These are phyloP conservation scores for Paraconiothyrium sp. DNA, from an alignment of 2,329 filamentous ascomycete genomes.

Conservation along the genomic window DNA sequence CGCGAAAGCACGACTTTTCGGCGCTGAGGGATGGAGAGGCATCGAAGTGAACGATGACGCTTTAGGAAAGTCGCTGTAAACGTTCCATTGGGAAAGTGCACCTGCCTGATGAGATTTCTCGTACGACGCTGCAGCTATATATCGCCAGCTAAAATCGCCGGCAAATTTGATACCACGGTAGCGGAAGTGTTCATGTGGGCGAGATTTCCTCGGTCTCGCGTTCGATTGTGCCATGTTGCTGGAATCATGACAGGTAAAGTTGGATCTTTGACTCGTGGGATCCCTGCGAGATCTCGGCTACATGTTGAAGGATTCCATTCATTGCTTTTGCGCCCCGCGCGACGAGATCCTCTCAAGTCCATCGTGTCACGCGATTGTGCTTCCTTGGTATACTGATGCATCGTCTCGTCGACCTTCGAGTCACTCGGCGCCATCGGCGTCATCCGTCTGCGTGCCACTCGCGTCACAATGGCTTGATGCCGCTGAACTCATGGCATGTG, in stretches of 20 bases:
- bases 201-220: background rate
- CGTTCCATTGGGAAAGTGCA: too few relatives aligned
- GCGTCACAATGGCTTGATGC: background rate
- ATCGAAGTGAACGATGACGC: too few relatives aligned
- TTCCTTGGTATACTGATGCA: background rate
- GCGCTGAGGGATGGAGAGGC: too few relatives aligned
- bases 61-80: too few relatives aligned
- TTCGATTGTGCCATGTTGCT: background rate
- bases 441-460: background rate
- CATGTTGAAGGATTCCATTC: background rate
- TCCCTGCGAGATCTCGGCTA: background rate
- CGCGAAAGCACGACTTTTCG: too few relatives aligned
- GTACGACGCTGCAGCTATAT: too few relatives aligned
- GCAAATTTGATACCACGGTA: background rate
- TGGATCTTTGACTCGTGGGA: background rate
- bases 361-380: background rate
- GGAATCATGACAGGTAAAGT: background rate
- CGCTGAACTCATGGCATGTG: slow-evolving; percentile 12
- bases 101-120: too few relatives aligned
- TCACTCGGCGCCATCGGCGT: background rate
- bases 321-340: background rate
- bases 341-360: background rate
- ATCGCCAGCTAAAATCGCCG: background rate
- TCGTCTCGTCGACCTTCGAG: background rate
- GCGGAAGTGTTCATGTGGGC: background rate